phyloP scores from a whole-genome alignment of 805 yeast species.

The Wickerhamiella cacticola region DNA sequence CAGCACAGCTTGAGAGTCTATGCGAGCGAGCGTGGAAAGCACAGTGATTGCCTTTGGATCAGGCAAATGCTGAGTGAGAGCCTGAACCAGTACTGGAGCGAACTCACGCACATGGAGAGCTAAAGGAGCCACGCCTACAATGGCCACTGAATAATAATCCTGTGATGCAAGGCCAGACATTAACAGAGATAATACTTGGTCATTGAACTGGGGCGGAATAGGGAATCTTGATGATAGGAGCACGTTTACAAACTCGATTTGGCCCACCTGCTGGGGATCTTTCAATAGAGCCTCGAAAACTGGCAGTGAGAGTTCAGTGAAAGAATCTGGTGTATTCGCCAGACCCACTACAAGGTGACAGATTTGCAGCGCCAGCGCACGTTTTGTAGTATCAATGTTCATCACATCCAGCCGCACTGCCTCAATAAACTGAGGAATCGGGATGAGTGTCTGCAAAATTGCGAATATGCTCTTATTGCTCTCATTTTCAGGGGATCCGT shows the following conservation, averaged over 20 bases:
- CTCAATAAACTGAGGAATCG: conserved; percentile 28
- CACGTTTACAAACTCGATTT: conserved; percentile 17
- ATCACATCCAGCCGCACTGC: conserved; percentile 21
- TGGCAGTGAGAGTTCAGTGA: conserved; percentile 22
- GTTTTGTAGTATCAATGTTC: conserved; percentile 5
- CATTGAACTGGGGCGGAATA: conserved; percentile 37
- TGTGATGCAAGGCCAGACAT: conserved; percentile 57
- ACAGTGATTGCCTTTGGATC: conserved; percentile 46
- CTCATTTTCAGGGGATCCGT: conserved; percentile 48
- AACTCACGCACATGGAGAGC: conserved; percentile 26
- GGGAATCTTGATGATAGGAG: conserved; percentile 22
- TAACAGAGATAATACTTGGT: conserved; percentile 52
- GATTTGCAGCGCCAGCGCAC: conserved; percentile 13
- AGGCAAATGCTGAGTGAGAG: conserved; percentile 28
- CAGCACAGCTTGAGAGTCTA: conserved; percentile 34
- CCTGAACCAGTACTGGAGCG: conserved; percentile 18
- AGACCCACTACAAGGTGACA: conserved; percentile 13
- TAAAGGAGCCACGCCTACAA: conserved; percentile 51
- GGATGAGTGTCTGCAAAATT: conserved; percentile 35
- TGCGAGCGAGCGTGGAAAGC: conserved; percentile 37
- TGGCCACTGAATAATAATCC: conserved; percentile 52
- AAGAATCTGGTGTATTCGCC: too few species aligned
- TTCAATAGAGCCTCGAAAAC: conserved; percentile 31
- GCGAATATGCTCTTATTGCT: conserved; percentile 33
- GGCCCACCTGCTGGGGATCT: background rate